Base-by-base conservation (phyloP, 148 eudicot genomes). In the Rhododendron mucronatum region DNA sequence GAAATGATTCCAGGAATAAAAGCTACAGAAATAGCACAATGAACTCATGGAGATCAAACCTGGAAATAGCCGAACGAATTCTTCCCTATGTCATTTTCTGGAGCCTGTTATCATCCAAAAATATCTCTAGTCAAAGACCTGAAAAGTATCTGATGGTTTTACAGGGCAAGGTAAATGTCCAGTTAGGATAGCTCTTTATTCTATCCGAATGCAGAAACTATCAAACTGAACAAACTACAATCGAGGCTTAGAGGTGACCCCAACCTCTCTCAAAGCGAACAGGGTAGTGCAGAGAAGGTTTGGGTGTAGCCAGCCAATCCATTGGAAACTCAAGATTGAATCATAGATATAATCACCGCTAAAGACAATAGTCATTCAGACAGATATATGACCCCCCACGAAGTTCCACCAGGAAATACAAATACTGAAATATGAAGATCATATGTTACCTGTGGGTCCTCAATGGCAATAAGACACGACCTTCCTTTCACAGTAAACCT, bases 71-170 rank as follows among this genome's bases (percentile, higher is more conserved):
- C 92, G 88, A 90, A 97, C 44, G 99, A 97, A 90, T 85, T 94
- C 92, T 97, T 97, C 84, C 99, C 99, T 82, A 97, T 93, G 89
- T 97, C 99, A 89, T 97, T 97, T 83, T 91, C 98, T 57, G 99
- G 98, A 73, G 96, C 89, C 99, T 96, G 91, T 83, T 39, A 85
- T 63, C 84, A 92, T 15, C 55, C 73, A 71, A 82, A 79, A 85
- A 77, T 83, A 76, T 26, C 4, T 50, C 26, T 39, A 81, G 74
- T 86, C 81, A 88, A 82, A 16, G 78, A 61, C 71, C 82, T 57
- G 57, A 83, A 77, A 44, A 87, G 45, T 30, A 82, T 33, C 35
- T 50, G 61, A 79, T 65, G 26, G 50, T 20, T 47, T 55, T 9
- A 47, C 35, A 1, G 50, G 73, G 26, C 83, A 74, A 78, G 30